Percentiles rank a stretch among this genome's conserved stretches.
Conservation (phyloP, 495 filamentous ascomycete genomes). For the Margaritispora aquatica region DNA sequence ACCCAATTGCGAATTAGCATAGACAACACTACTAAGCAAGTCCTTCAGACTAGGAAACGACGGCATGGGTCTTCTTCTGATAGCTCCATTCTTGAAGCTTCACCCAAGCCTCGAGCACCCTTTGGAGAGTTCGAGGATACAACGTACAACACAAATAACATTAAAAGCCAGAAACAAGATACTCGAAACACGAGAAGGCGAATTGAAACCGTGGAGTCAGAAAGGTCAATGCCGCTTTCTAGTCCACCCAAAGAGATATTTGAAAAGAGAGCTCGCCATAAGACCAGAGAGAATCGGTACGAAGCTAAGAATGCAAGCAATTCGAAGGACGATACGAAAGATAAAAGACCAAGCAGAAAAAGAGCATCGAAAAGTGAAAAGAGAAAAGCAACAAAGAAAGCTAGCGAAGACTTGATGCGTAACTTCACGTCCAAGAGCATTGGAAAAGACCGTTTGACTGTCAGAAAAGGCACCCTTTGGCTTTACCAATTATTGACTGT, state of each 20-base stretch:
- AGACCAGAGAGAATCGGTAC: slow-evolving; percentile 53
- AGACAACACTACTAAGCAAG: too few relatives aligned
- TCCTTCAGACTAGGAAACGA: slow-evolving; percentile 17
- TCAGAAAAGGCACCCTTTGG: slow-evolving; percentile 24
- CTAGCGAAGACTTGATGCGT: slow-evolving; percentile 48
- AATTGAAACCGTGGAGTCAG: background rate
- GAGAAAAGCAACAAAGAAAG: slow-evolving; percentile 21
- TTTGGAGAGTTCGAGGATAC: background rate
- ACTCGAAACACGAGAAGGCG: background rate
- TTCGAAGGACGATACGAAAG: slow-evolving; percentile 19
- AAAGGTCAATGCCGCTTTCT: background rate
- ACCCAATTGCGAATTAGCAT: too few relatives aligned
- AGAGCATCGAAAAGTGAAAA: slow-evolving; percentile 29
- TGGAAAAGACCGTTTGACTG: slow-evolving; percentile 54
- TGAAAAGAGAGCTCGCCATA: slow-evolving; percentile 53
- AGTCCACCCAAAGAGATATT: slow-evolving; percentile 31
- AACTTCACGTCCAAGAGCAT: slow-evolving; percentile 62
- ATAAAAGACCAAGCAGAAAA: slow-evolving; percentile 29
- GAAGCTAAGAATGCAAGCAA: slow-evolving; percentile 31
- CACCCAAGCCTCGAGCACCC: background rate
- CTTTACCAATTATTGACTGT: slow-evolving; percentile 21
- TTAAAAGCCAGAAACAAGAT: background rate
- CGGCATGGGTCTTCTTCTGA: slow-evolving; percentile 19
- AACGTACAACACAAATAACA: background rate
- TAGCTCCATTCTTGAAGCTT: slow-evolving; percentile 24